Evolutionary conservation across 1,284 basidiomycete species (phyloP).

Genomic region (Moniliophthora roreri): DNA sequence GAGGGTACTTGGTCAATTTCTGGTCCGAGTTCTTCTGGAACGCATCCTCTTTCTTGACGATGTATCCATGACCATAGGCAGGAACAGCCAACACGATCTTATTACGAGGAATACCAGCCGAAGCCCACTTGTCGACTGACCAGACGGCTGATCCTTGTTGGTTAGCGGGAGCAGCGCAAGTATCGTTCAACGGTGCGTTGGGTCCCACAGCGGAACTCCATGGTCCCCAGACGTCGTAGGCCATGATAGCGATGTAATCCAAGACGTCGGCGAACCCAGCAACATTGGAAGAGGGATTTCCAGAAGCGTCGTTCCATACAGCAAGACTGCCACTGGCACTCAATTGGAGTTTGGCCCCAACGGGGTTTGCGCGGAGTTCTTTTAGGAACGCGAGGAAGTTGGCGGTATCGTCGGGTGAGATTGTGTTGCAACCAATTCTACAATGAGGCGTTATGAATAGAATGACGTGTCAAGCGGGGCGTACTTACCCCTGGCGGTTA

Average conservation of each 20-base stretch:
- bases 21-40: not conserved
- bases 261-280: slow-evolving; percentile 31
- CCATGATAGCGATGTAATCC: slow-evolving; percentile 9
- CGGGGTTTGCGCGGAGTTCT: slow-evolving; percentile 42
- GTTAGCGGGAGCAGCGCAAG: slow-evolving; percentile 59
- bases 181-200: slow-evolving; percentile 85
- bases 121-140: slow-evolving; percentile 50
- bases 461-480: too few species aligned
- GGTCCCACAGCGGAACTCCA: slow-evolving; percentile 50
- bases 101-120: not conserved
- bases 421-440: slow-evolving; percentile 38
- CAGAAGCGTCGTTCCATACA: slow-evolving; percentile 54
- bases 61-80: slow-evolving; percentile 3
- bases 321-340: slow-evolving; percentile 56
- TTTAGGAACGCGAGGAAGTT: slow-evolving; percentile 47
- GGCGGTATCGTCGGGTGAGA: slow-evolving; percentile 42
- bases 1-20: not conserved
- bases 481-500: slow-evolving; percentile 40
- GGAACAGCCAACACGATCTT: slow-evolving; percentile 3
- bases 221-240: slow-evolving; percentile 13
- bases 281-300: slow-evolving; percentile 55
- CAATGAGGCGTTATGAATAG: too few species aligned
- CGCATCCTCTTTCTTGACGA: slow-evolving; percentile 1
- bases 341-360: slow-evolving; percentile 45
- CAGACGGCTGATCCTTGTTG: slow-evolving; percentile 74